These are phyloP conservation scores for Backusella tarrabulga DNA, from an alignment of 192 early-diverging fungal species.

Conservation along the genomic window DNA sequence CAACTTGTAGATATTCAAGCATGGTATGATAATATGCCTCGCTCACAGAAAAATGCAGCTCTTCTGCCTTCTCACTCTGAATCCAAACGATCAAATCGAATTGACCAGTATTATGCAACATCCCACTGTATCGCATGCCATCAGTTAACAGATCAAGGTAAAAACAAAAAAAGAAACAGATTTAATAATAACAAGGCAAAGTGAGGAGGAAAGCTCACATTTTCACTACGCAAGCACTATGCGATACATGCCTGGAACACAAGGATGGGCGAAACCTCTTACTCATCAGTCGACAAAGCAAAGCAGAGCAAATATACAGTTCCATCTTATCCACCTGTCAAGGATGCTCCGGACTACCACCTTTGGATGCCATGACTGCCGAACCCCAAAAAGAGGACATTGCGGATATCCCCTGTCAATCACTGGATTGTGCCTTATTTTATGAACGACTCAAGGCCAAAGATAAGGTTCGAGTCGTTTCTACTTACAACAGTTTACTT, in stretches of 20 bases:
- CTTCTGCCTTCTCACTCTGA: slow-evolving; percentile 35
- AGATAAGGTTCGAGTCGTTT: slow-evolving; percentile 16
- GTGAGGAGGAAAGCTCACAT: neutral
- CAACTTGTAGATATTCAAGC: slow-evolving; percentile 50
- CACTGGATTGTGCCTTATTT: slow-evolving; percentile 61
- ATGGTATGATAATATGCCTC: slow-evolving; percentile 78
- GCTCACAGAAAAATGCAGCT: slow-evolving; percentile 46
- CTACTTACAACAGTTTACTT: slow-evolving; percentile 20
- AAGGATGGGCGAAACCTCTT: neutral
- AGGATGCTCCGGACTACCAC: slow-evolving; percentile 45
- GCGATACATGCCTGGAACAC: slow-evolving; percentile 8
- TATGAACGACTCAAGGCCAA: slow-evolving; percentile 37
- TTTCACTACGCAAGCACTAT: slow-evolving; percentile 5
- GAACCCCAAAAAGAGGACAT: slow-evolving; percentile 24
- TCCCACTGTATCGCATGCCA: slow-evolving; percentile 63
- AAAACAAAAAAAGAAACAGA: neutral
- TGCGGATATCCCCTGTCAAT: slow-evolving; percentile 49
- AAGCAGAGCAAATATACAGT: slow-evolving; percentile 39
- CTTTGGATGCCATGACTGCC: neutral
- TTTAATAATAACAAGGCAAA: neutral
- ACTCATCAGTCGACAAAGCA: slow-evolving; percentile 10
- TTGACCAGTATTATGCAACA: slow-evolving; percentile 73
- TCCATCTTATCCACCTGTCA: slow-evolving; percentile 46
- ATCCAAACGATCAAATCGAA: slow-evolving; percentile 34
- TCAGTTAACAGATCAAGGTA: slow-evolving; percentile 45